Conservation (phyloP, 805 yeast genomes). For the Yamadazyma insecticola region DNA sequence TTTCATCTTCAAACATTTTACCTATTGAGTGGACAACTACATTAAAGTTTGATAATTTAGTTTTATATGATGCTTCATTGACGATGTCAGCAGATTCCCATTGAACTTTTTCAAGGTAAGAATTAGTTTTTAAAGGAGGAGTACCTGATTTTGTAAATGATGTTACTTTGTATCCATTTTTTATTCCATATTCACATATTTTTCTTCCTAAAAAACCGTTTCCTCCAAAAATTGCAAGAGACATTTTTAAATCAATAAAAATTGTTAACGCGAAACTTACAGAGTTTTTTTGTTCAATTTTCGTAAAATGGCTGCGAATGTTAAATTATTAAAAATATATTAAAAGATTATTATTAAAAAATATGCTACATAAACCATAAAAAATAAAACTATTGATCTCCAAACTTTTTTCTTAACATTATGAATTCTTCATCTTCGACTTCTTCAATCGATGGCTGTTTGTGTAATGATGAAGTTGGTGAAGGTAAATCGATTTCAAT, state of each 20-base stretch:
- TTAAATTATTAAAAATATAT: too few relatives aligned
- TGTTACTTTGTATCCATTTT: slow-evolving; percentile 59
- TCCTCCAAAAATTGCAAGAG: slow-evolving; percentile 76
- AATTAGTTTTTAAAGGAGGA: slow-evolving; percentile 33
- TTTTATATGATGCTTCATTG: slow-evolving; percentile 52
- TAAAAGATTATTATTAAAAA: too few relatives aligned
- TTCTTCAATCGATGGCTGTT: slow-evolving; percentile 27
- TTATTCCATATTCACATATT: slow-evolving; percentile 65
- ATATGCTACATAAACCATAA: neutral
- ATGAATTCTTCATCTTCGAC: slow-evolving; percentile 36
- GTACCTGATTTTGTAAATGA: slow-evolving; percentile 66
- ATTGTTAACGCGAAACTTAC: too few relatives aligned
- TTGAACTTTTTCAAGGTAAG: slow-evolving; percentile 55
- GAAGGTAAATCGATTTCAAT: slow-evolving; percentile 7
- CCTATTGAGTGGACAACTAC: slow-evolving; percentile 86
- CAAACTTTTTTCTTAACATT: slow-evolving; percentile 35
- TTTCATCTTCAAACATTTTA: slow-evolving; percentile 59
- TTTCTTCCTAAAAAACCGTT: slow-evolving; percentile 71
- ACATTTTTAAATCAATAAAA: slow-evolving; percentile 16
- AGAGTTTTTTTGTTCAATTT: too few relatives aligned
- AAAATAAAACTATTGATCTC: too few relatives aligned
- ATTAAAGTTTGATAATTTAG: slow-evolving; percentile 43
- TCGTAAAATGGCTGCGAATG: too few relatives aligned
- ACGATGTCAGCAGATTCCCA: slow-evolving; percentile 72
- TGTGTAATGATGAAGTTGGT: slow-evolving; percentile 13